Percentiles rank a stretch among this genome's conserved stretches.
phyloP scores from a whole-genome alignment of 2,329 filamentous ascomycete genomes.

The Ceratocystis destructans region DNA sequence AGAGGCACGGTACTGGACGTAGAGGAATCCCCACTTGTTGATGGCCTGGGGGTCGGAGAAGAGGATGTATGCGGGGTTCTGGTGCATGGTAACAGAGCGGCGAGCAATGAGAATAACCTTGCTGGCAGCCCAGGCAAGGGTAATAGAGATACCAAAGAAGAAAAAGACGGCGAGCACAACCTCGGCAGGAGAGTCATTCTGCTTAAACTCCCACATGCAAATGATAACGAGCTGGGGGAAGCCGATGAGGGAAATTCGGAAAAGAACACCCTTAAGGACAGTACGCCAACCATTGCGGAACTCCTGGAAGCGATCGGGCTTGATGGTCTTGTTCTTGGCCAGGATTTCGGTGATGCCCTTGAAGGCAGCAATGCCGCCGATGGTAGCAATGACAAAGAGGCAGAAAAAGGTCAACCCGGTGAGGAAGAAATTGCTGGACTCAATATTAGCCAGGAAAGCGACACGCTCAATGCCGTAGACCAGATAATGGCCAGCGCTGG shows the following conservation, averaged over 20 bases:
- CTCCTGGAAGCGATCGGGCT: constrained; percentile 73
- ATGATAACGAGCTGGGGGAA: constrained; percentile 85
- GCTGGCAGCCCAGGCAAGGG: constrained; percentile 71
- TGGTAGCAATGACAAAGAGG: constrained; percentile 63
- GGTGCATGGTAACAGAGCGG: constrained; percentile 79
- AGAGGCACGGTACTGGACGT: constrained; percentile 89
- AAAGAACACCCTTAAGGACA: constrained; percentile 84
- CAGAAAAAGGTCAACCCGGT: constrained; percentile 83
- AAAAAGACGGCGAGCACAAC: constrained; percentile 82
- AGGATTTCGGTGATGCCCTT: constrained; percentile 69
- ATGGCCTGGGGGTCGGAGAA: constrained; percentile 89
- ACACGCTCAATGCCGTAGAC: constrained; percentile 81
- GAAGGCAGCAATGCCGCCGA: constrained; percentile 60
- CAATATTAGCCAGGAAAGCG: constrained; percentile 71
- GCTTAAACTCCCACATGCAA: constrained; percentile 86
- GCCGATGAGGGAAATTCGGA: constrained; percentile 77
- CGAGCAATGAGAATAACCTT: constrained; percentile 85
- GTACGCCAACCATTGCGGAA: constrained; percentile 92
- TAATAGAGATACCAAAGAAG: constrained; percentile 63
- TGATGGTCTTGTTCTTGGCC: constrained; percentile 63
- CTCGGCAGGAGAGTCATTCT: constrained; percentile 70
- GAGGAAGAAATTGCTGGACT: constrained; percentile 84
- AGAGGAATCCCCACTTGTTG: constrained; percentile 97
- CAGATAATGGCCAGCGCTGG: constrained; percentile 41
- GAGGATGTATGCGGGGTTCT: constrained; percentile 91